Conservation (phyloP, 1,139 yeast species). For the Keqinozyma sinolaborantium region DNA sequence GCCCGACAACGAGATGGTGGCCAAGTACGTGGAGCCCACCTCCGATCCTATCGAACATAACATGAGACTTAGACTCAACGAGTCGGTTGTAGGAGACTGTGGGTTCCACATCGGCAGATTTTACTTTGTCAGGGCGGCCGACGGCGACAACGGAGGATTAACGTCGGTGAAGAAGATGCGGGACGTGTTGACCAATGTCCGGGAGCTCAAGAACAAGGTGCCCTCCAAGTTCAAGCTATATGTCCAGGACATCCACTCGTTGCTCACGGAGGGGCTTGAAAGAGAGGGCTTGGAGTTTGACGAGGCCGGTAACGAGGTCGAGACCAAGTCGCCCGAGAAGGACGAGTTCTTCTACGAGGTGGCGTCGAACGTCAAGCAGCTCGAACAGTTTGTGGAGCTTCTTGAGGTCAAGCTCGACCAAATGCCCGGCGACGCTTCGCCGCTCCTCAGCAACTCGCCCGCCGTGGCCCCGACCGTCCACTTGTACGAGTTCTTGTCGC, state of each 20-base stretch:
- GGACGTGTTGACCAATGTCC: constrained; percentile 16
- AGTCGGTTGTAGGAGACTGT: constrained; percentile 43
- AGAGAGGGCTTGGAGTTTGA: constrained; percentile 36
- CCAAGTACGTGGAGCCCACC: constrained; percentile 39
- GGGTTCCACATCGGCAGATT: constrained; percentile 47
- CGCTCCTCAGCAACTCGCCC: constrained; percentile 19
- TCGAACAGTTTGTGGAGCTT: constrained; percentile 26
- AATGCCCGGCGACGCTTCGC: constrained; percentile 6
- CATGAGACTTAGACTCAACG: constrained; percentile 36
- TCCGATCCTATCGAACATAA: constrained; percentile 39
- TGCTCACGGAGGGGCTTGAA: constrained; percentile 25
- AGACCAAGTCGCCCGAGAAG: constrained; percentile 5
- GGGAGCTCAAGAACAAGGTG: constrained; percentile 14
- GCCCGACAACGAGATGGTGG: constrained; percentile 19
- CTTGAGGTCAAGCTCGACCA: constrained; percentile 20
- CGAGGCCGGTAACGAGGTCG: constrained; percentile 24
- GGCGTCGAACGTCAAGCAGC: constrained; percentile 31
- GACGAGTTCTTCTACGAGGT: constrained; percentile 41
- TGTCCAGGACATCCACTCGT: constrained; percentile 45
- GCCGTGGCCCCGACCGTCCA: constrained; percentile 24
- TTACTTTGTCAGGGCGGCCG: constrained; percentile 41
- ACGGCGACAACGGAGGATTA: constrained; percentile 36
- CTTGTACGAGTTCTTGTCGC: constrained; percentile 22
- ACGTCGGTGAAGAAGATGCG: constrained; percentile 32
- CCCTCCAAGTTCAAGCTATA: constrained; percentile 45